A percentile compares a stretch with the other conserved stretches of the same genome.
Evolutionary conservation across 257 asterid species (phyloP).

Genomic region (Coffea eugenioides): DNA sequence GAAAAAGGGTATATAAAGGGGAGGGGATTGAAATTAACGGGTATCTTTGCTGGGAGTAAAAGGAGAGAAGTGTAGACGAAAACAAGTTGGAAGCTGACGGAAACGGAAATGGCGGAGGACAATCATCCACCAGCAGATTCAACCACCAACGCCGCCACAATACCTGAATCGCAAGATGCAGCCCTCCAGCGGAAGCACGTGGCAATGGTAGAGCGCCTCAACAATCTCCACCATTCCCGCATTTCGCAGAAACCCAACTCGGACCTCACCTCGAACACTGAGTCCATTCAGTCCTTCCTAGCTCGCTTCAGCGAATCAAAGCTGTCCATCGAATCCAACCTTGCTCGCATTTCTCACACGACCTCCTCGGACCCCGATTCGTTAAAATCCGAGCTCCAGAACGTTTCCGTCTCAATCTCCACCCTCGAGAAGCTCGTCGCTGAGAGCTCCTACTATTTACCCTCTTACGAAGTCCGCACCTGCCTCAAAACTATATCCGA

Average conservation of each 20-base stretch:
- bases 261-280: slow-evolving; percentile 28
- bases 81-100: background rate
- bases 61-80: too few species aligned
- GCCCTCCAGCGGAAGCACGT: slow-evolving; percentile 62
- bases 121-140: slow-evolving; percentile 17
- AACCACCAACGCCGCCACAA: background rate
- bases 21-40: too few species aligned
- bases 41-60: too few species aligned
- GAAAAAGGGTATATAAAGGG: too few species aligned
- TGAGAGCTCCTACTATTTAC: slow-evolving; percentile 65
- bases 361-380: slow-evolving; percentile 24
- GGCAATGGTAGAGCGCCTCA: slow-evolving; percentile 81
- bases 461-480: slow-evolving; percentile 73
- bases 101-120: slow-evolving; percentile 44
- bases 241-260: slow-evolving; percentile 31
- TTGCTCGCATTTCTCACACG: slow-evolving; percentile 46
- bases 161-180: slow-evolving; percentile 13
- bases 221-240: slow-evolving; percentile 69
- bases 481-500: slow-evolving; percentile 49
- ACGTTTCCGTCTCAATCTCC: slow-evolving; percentile 53
- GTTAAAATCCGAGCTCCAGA: slow-evolving; percentile 52
- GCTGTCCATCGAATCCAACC: slow-evolving; percentile 54
- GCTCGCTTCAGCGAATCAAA: slow-evolving; percentile 63
- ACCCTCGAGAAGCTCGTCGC: slow-evolving; percentile 73
- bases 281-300: slow-evolving; percentile 63